Conservation (phyloP, 495 filamentous ascomycete species). For the Penicillium salamii region DNA sequence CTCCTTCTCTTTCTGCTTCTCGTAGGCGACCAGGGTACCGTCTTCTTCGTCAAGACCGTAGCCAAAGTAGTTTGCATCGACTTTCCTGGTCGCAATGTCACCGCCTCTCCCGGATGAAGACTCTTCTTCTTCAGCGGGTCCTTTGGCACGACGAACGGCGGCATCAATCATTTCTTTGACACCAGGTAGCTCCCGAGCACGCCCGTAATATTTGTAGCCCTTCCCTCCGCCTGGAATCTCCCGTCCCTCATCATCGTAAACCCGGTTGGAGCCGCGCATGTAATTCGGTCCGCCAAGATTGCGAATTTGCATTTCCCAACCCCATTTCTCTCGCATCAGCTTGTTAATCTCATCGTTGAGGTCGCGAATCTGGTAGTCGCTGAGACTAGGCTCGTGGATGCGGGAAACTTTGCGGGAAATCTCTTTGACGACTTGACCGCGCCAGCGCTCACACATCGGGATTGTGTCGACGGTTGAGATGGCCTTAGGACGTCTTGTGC, state of each 20-base stretch:
- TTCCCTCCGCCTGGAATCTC: constrained; percentile 89
- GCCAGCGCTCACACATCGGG: constrained; percentile 94
- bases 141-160: constrained; percentile 48
- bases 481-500: constrained; percentile 81
- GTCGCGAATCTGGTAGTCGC: constrained; percentile 95
- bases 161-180: constrained; percentile 97
- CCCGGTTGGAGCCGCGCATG: constrained; percentile 81
- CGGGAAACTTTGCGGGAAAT: constrained; percentile 93
- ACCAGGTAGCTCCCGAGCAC: constrained; percentile 86
- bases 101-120: constrained; percentile 58
- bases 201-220: constrained; percentile 89
- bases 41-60: constrained; percentile 95
- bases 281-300: constrained; percentile 96
- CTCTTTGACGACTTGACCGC: constrained; percentile 94
- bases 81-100: constrained; percentile 72
- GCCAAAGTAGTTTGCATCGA: constrained; percentile 95
- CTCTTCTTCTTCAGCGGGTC: constrained; percentile 61
- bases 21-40: constrained; percentile 76
- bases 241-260: constrained; percentile 87
- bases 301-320: constrained; percentile 96
- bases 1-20: constrained; percentile 78
- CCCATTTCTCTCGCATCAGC: constrained; percentile 95
- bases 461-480: constrained; percentile 84
- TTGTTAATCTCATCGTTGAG: constrained; percentile 99
- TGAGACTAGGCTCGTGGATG: constrained; percentile 85